These are phyloP conservation scores for Pholiota molesta DNA, from an alignment of 768 basidiomycete species.

Conservation along the genomic window DNA sequence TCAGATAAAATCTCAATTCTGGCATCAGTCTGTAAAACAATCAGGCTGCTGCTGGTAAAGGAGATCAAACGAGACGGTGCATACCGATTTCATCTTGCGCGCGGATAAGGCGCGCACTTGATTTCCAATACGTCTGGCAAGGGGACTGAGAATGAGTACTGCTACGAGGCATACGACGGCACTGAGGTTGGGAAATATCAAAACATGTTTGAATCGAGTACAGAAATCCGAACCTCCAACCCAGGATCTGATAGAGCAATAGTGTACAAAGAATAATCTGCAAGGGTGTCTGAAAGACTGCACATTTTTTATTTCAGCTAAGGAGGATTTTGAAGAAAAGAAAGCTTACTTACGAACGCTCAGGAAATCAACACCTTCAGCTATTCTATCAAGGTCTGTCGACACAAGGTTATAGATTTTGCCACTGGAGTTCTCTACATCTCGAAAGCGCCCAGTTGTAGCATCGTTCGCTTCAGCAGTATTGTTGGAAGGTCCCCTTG, in stretches of 20 bases:
- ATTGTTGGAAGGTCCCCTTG: constrained; percentile 35
- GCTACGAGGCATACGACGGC: background rate
- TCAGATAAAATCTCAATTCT: background rate
- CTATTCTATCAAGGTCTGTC: background rate
- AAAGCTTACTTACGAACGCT: background rate
- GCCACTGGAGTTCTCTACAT: background rate
- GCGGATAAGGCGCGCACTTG: background rate
- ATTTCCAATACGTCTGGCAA: background rate
- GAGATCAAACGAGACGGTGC: background rate
- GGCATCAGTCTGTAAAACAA: background rate
- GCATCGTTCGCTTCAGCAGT: background rate
- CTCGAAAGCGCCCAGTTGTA: background rate
- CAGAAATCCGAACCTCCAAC: background rate
- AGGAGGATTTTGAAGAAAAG: background rate
- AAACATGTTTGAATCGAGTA: background rate
- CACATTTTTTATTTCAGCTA: background rate
- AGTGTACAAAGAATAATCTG: background rate
- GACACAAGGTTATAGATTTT: constrained; percentile 5
- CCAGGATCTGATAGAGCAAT: background rate
- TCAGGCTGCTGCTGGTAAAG: background rate
- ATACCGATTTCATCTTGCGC: background rate
- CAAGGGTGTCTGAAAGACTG: background rate
- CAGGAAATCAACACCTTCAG: constrained; percentile 3
- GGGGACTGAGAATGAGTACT: background rate
- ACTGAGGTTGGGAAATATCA: background rate